phyloP scores from a whole-genome alignment of 2,329 filamentous ascomycete species.

The Cladosporium sp. region DNA sequence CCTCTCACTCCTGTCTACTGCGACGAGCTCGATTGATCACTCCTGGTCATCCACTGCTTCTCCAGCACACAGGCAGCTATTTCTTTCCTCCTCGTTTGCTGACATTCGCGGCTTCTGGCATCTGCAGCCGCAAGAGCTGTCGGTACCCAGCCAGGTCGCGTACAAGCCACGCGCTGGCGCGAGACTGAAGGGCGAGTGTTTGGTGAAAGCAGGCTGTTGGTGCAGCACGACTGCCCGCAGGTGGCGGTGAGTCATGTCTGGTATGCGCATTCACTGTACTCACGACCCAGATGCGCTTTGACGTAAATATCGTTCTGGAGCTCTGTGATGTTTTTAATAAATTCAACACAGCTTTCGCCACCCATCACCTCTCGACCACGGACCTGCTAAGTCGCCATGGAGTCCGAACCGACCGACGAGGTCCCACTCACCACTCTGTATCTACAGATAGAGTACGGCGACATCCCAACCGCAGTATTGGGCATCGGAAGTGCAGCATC shows the following conservation, averaged over 20 bases:
- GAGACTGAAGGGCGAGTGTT: background rate
- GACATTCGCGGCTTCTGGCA: background rate
- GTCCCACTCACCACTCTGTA: slow-evolving; percentile 2
- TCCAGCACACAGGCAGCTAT: background rate
- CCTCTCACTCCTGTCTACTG: too few species aligned
- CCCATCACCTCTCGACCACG: background rate
- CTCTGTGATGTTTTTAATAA: background rate
- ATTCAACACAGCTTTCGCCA: background rate
- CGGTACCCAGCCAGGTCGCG: background rate
- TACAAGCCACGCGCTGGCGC: background rate
- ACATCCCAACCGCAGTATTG: slow-evolving; percentile 1
- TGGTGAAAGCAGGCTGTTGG: background rate
- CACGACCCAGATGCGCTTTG: background rate
- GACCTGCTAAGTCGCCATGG: background rate
- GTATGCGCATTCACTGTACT: background rate
- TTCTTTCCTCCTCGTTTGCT: background rate
- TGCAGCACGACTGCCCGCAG: background rate
- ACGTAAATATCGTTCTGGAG: background rate
- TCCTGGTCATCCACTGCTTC: background rate
- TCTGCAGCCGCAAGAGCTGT: background rate
- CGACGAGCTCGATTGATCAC: background rate
- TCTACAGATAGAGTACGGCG: slow-evolving; percentile 3
- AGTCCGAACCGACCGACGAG: background rate
- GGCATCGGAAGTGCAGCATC: background rate
- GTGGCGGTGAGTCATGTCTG: background rate